Conservation (phyloP, 208 protist genomes). For the Balamuthia mandrillaris region DNA sequence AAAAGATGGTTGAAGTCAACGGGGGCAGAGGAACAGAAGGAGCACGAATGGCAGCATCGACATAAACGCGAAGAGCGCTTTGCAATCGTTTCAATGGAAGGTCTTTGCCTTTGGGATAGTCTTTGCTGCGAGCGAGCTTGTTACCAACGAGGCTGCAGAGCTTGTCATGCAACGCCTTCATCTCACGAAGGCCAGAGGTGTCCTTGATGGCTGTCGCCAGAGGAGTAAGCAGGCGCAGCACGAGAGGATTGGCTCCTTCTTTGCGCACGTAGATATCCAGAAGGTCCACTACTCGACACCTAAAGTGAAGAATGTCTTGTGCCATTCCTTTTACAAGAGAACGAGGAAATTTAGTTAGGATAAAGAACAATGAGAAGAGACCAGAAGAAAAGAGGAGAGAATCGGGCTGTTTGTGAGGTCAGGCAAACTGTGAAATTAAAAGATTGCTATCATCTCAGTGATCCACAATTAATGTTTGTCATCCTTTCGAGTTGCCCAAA, state of each 20-base stretch:
- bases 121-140: no score
- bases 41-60: not conserved
- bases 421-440: not conserved
- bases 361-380: no score
- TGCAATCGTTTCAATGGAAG: not conserved
- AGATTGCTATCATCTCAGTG: not conserved
- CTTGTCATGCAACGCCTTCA: no score
- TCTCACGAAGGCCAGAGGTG: not conserved
- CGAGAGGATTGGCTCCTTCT: not conserved
- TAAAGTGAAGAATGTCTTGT: slow-evolving; percentile 26
- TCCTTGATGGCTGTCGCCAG: not conserved
- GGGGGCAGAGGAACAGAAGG: not conserved
- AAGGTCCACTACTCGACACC: slow-evolving; percentile 34
- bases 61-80: not conserved
- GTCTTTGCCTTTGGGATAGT: no score
- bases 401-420: not conserved
- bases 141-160: no score
- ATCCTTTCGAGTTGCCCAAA: no score
- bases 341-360: no score
- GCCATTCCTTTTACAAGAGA: no score
- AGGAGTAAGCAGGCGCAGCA: not conserved
- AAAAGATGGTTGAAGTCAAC: not conserved
- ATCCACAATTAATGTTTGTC: not conserved
- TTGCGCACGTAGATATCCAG: slow-evolving; percentile 11
- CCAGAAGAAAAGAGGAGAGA: not conserved